Conservation (phyloP, 2,329 filamentous ascomycete species). For the Penicillium olsonii region DNA sequence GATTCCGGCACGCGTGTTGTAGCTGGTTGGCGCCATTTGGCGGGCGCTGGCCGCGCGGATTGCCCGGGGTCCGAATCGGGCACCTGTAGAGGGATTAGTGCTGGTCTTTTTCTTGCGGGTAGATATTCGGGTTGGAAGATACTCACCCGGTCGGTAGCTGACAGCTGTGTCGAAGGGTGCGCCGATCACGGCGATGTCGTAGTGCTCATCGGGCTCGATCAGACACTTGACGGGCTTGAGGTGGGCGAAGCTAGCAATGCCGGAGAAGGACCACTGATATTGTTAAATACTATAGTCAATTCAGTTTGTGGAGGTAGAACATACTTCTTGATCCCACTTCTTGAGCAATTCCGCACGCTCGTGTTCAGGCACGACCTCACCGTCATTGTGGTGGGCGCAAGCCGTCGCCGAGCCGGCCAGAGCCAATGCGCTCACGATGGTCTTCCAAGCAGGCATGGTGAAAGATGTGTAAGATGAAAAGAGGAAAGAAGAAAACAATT, state of each 20-base stretch:
- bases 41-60: conserved; percentile 82
- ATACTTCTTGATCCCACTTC: conserved; percentile 52
- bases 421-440: conserved; percentile 34
- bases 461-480: conserved; percentile 2
- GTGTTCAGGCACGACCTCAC: conserved; percentile 41
- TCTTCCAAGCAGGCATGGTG: conserved; percentile 33
- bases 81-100: conserved; percentile 45
- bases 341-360: conserved; percentile 45
- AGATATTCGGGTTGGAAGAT: conserved; percentile 3
- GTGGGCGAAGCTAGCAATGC: conserved; percentile 75
- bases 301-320: not conserved
- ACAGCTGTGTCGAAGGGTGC: conserved; percentile 75
- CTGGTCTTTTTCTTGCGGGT: not conserved
- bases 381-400: conserved; percentile 44
- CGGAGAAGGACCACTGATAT: conserved; percentile 64
- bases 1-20: conserved; percentile 77
- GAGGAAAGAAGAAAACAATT: conserved; percentile 5
- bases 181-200: conserved; percentile 72
- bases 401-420: conserved; percentile 34
- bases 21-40: conserved; percentile 76
- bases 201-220: conserved; percentile 62
- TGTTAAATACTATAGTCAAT: no score
- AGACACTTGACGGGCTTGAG: conserved; percentile 69
- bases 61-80: conserved; percentile 81
- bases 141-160: conserved; percentile 66